A percentile compares a stretch with the other conserved stretches of the same genome.
phyloP scores from a whole-genome alignment of 306 rosid species.

The Morella rubra region DNA sequence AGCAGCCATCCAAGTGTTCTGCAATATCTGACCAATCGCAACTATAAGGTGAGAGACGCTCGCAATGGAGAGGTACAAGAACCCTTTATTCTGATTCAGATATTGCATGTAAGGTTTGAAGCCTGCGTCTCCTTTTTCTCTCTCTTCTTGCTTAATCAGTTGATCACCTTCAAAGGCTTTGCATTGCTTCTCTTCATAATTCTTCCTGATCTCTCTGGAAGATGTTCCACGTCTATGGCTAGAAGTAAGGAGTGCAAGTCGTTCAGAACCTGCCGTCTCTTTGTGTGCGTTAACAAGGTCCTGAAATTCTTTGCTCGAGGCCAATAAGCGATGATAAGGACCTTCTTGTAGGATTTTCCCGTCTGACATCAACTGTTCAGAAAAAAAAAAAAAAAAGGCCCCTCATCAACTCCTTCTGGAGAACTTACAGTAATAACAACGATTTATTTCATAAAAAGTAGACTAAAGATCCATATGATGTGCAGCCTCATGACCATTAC shows the following conservation, averaged over 20 bases:
- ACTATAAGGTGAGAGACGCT: conserved; percentile 28
- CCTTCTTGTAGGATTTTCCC: conserved; percentile 47
- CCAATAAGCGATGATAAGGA: conserved; percentile 40
- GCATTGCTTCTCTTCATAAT: conserved; percentile 6
- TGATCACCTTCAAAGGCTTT: conserved; percentile 30
- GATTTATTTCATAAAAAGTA: too few species aligned
- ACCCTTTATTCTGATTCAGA: conserved; percentile 47
- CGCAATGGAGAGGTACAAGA: conserved; percentile 30
- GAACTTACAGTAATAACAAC: neutral
- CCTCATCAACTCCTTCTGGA: neutral
- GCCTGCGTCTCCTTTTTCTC: conserved; percentile 54
- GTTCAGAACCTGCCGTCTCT: conserved; percentile 39
- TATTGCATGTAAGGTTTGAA: conserved; percentile 55
- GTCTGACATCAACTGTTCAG: conserved; percentile 50
- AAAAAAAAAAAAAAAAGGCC: conserved; percentile 1
- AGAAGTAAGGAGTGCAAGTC: conserved; percentile 11
- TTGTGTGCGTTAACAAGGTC: conserved; percentile 63
- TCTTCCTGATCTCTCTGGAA: conserved; percentile 20
- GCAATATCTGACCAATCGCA: conserved; percentile 39
- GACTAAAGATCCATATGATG: too few species aligned
- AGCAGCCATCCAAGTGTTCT: conserved; percentile 57
- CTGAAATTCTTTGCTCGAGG: conserved; percentile 47
- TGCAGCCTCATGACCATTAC: too few species aligned
- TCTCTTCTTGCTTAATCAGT: conserved; percentile 54
- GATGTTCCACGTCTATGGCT: conserved; percentile 1